Conservation (phyloP, 129 eudicot species). For the sunflower (Helianthus annuus) region DNA sequence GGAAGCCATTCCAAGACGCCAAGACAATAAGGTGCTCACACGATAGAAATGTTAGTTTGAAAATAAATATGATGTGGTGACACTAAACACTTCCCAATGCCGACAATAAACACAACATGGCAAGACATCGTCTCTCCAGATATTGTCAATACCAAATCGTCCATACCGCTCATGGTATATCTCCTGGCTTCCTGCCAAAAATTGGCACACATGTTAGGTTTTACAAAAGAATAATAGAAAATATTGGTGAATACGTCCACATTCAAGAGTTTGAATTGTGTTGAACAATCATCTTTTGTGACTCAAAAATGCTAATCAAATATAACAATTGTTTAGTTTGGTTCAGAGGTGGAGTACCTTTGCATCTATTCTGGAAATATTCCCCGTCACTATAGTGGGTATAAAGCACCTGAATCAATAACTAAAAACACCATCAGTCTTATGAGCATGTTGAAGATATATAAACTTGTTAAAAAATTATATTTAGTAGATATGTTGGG, state of each 20-base stretch:
- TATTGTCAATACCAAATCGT: slow-evolving; percentile 60
- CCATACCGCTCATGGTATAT: slow-evolving; percentile 77
- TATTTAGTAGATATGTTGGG: neutral
- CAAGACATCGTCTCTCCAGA: slow-evolving; percentile 86
- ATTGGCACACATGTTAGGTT: neutral
- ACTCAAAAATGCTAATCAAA: neutral
- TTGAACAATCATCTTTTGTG: neutral
- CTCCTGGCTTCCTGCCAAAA: slow-evolving; percentile 65
- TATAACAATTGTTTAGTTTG: neutral
- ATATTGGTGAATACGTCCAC: neutral
- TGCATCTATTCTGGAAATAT: slow-evolving; percentile 70
- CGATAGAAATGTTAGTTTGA: slow-evolving; percentile 5
- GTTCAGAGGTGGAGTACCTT: slow-evolving; percentile 50
- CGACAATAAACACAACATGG: slow-evolving; percentile 92
- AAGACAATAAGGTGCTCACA: neutral
- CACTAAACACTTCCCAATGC: slow-evolving; percentile 65
- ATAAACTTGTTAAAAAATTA: neutral
- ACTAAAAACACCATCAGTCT: slow-evolving; percentile 11
- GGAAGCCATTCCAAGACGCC: neutral
- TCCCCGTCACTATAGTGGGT: slow-evolving; percentile 90
- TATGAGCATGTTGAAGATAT: slow-evolving; percentile 4
- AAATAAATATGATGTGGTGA: neutral
- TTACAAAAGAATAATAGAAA: neutral
- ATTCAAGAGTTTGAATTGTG: neutral
- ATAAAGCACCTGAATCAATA: slow-evolving; percentile 72